Base-by-base conservation (phyloP, 2,329 filamentous ascomycete species). In the Ploettnerulaceae sp. region DNA sequence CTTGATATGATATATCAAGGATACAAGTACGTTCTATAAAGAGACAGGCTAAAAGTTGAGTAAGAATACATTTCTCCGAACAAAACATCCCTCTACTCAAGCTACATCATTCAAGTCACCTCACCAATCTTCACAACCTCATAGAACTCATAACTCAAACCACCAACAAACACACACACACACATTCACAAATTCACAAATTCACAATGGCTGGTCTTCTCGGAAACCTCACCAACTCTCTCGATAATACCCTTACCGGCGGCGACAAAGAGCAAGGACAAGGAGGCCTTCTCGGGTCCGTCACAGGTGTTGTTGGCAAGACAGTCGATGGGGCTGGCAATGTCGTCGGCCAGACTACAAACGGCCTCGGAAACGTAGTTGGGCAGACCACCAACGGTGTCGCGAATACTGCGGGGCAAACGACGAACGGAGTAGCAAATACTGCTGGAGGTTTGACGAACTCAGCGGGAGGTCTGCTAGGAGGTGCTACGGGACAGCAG, bases 161-260 rank as follows among this genome's bases (percentile, higher is more conserved):
- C 31, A 46, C 20, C 26, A 31, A 24, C 21, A 21, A 38, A 37
- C 8, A 40, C 43, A 18, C 32, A 18, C n/a, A 29, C 21, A 9
- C 41, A 25, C 46, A 47, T n/a, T n/a, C 35, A 21, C 31, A 17
- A 43, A 9, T 43, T n/a, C 28, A 37, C 34, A 18, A 31, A 11
- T 29, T 33, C 50, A 57, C 39, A 57, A 60, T 59, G 54, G 45
- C 57, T 18, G 66, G 66, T 9, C 55, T 68, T 35, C 58, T 68
- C 37, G 65, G 65, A 51, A 58, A 60, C 34, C 49, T 66, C 18
- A 62, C 63, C 40, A 63, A 65, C 48, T 57, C 58, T 28, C 55
- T 67, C 46, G 64, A 67, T 52, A 67, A 64, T 45, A 64, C 66
- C 33, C 59, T 68, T 38, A 67, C 66, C 14, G 67, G 66, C 32